Evolutionary conservation across 176 grass and related monocot genomes (phyloP), one percentile per base, ranked within the genome.

Genomic region (Carex kokanica): DNA sequence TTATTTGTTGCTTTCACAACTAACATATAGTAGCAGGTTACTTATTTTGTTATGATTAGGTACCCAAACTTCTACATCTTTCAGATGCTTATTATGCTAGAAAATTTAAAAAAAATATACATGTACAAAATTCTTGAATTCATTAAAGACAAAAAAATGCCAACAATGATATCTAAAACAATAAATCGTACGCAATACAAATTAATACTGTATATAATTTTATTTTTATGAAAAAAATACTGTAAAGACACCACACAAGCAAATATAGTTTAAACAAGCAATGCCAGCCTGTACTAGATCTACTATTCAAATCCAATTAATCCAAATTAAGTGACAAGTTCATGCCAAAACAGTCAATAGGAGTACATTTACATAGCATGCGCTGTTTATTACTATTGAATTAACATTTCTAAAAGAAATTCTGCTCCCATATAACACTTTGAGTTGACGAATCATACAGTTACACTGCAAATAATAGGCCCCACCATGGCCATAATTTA

Each of bases 111-210:
- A 61, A 10, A 20, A 40, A 56, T 34, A 78, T 20, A 52, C 20
- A 52, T 51, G 4, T 31, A 55, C 49, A 55, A 56, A 78, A 56
- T 56, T 78, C 24, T 78, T 31, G 73, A 51, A 78, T 32, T 31
- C 23, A 54, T 55, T 32, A 56, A 8, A 16, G 12, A 78, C 49
- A 78, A 56, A 77, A 38, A 55, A 14, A 55, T 75, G 23, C 1
- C 31, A 54, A 77, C 25, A 0, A 49, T 1, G 12, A 32, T 17
- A 25, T 14, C 25, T 15, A 78, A 74, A 77, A 77, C 20, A 77
- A 55, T 54, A 54, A 78, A 56, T 78, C 25, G 8, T 34, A 54
- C 9, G 73, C 51, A 78, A 78, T 78, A 52, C 71, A 74, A 74
- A 77, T 55, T 2, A 24, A 55, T 78, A 14, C 51, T 32, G 7